phyloP scores from a whole-genome alignment of 768 basidiomycete genomes.

The Collybia mongolica region DNA sequence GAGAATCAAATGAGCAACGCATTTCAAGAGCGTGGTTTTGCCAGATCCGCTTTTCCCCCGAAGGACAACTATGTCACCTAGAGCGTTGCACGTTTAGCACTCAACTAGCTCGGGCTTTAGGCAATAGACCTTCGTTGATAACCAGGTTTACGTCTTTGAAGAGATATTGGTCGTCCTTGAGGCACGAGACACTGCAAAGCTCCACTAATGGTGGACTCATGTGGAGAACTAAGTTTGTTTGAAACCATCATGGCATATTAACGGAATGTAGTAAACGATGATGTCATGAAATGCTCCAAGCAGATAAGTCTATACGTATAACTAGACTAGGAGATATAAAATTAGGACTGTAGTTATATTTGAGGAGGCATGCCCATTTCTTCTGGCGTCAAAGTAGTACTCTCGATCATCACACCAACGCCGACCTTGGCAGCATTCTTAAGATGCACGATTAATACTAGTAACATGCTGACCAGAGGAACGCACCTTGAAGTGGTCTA shows the following conservation, averaged over 20 bases:
- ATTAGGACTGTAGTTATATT: conserved; percentile 31
- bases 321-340: conserved; percentile 20
- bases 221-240: no score
- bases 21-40: conserved; percentile 81
- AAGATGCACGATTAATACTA: conserved; percentile 2
- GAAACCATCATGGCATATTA: no score
- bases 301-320: neutral
- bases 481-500: conserved; percentile 95
- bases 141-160: conserved; percentile 62
- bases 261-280: no score
- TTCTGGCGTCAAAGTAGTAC: conserved; percentile 74
- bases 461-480: neutral
- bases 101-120: neutral
- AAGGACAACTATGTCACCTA: conserved; percentile 73
- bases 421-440: conserved; percentile 94
- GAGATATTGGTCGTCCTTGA: conserved; percentile 43
- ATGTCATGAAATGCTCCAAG: neutral
- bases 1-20: conserved; percentile 74
- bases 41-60: conserved; percentile 81
- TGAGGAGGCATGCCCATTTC: conserved; percentile 73
- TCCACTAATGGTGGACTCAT: conserved; percentile 40
- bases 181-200: conserved; percentile 49
- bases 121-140: conserved; percentile 49
- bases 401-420: conserved; percentile 98
- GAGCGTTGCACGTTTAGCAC: neutral